Evolutionary conservation across 352 stramenopile species (phyloP).

Genomic region (Pythium pectinolyticum): DNA sequence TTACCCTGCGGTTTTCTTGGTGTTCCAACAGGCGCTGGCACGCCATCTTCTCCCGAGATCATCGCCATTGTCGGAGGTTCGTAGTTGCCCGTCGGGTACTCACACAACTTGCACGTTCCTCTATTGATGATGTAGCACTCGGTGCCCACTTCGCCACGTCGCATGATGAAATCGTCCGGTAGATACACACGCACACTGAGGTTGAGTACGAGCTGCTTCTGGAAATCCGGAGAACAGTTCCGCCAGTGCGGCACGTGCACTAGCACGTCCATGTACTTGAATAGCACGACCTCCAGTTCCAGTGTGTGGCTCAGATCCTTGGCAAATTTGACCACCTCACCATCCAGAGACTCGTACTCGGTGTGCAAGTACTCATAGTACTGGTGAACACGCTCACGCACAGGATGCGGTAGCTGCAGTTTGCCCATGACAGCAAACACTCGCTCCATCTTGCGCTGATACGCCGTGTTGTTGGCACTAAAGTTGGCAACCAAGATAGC

Average conservation of each 20-base stretch:
- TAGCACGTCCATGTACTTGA: constrained; percentile 72
- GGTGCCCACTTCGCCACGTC: constrained; percentile 51
- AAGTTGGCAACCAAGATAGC: constrained; percentile 66
- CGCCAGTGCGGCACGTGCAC: constrained; percentile 62
- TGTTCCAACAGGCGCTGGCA: constrained; percentile 4
- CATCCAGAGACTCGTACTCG: constrained; percentile 4
- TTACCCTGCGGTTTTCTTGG: background rate
- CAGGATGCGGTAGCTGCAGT: constrained; percentile 40
- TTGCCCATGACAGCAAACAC: constrained; percentile 63
- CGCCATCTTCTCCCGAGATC: background rate
- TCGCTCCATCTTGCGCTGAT: constrained; percentile 74
- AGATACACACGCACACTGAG: constrained; percentile 67
- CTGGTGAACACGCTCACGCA: constrained; percentile 63
- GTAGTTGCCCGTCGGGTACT: constrained; percentile 3
- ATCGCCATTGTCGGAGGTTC: background rate
- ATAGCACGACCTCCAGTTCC: constrained; percentile 31
- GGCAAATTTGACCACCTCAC: constrained; percentile 1
- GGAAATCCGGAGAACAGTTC: constrained; percentile 57
- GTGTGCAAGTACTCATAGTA: constrained; percentile 3
- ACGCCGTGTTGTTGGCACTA: constrained; percentile 50
- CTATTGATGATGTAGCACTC: constrained; percentile 78
- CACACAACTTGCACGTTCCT: constrained; percentile 42
- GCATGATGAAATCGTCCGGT: constrained; percentile 74
- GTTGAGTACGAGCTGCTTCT: constrained; percentile 62
- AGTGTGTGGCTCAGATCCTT: constrained; percentile 3